Evolutionary conservation across 192 early-diverging fungal genomes (phyloP).

Genomic region (Gorgonomyces haynaldii): DNA sequence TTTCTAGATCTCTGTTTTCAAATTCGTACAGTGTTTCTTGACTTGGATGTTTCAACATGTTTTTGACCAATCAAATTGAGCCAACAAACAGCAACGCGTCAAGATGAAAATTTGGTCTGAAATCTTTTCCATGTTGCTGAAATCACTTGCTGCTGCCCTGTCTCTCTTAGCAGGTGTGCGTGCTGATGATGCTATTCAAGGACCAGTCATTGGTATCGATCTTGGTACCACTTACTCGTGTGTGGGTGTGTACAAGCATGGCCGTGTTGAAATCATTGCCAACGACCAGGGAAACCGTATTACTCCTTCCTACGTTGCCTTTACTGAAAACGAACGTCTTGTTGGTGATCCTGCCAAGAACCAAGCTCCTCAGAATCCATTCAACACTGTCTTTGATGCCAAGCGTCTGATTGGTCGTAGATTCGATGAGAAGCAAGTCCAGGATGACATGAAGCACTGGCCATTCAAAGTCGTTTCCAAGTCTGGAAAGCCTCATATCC

Average conservation of each 20-base stretch:
- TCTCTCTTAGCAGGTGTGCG: not conserved
- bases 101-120: too few relatives aligned
- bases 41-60: too few relatives aligned
- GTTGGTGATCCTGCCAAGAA: constrained; percentile 94
- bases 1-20: too few relatives aligned
- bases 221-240: constrained; percentile 83
- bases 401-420: constrained; percentile 87
- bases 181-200: constrained; percentile 16
- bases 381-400: constrained; percentile 85
- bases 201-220: constrained; percentile 79
- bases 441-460: constrained; percentile 89
- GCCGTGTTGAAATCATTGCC: constrained; percentile 93
- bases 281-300: constrained; percentile 96
- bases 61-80: too few relatives aligned
- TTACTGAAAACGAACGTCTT: constrained; percentile 76
- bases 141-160: constrained; percentile 1
- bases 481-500: constrained; percentile 71
- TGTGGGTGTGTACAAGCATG: constrained; percentile 88
- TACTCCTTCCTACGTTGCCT: constrained; percentile 89
- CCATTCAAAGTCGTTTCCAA: constrained; percentile 82
- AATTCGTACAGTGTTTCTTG: too few relatives aligned
- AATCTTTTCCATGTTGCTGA: too few relatives aligned
- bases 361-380: constrained; percentile 77
- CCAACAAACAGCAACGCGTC: too few relatives aligned
- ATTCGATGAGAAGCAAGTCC: constrained; percentile 81